Evolutionary conservation across 176 grass and related monocot species (phyloP).

Genomic region (Avena sativa): DNA sequence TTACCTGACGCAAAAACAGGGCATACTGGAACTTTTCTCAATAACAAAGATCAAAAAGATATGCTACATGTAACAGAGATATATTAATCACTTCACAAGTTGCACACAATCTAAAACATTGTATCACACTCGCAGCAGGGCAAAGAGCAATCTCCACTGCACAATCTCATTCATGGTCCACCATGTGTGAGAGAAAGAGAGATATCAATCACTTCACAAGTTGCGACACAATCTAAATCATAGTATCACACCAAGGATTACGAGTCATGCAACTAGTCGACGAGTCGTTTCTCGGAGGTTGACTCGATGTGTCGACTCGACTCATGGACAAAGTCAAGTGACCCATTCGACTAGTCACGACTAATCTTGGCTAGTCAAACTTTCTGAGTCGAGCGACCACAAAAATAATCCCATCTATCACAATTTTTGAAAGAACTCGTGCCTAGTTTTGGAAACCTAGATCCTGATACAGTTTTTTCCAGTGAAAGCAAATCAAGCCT

Average conservation of each 20-base stretch:
- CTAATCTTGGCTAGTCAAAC: no score
- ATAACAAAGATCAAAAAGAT: conserved; percentile 27
- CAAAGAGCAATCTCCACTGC: conserved; percentile 19
- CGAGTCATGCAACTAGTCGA: no score
- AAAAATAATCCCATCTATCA: no score
- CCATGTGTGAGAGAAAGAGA: neutral
- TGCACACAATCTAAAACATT: neutral
- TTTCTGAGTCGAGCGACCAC: no score
- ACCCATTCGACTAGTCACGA: no score
- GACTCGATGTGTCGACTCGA: no score
- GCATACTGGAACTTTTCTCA: conserved; percentile 17
- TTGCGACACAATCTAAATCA: neutral
- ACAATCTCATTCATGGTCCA: neutral
- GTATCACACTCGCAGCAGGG: neutral
- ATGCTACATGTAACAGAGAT: neutral
- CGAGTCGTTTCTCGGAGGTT: no score
- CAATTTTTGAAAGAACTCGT: no score
- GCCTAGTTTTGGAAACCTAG: no score
- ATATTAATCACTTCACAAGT: neutral
- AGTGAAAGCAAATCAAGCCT: no score
- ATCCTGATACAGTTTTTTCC: no score
- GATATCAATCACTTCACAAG: neutral
- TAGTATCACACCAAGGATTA: neutral
- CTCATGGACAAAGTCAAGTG: no score
- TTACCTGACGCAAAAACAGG: conserved; percentile 31